Base-by-base conservation (phyloP, 2,329 filamentous ascomycete species). In the Trichophyton verrucosum region DNA sequence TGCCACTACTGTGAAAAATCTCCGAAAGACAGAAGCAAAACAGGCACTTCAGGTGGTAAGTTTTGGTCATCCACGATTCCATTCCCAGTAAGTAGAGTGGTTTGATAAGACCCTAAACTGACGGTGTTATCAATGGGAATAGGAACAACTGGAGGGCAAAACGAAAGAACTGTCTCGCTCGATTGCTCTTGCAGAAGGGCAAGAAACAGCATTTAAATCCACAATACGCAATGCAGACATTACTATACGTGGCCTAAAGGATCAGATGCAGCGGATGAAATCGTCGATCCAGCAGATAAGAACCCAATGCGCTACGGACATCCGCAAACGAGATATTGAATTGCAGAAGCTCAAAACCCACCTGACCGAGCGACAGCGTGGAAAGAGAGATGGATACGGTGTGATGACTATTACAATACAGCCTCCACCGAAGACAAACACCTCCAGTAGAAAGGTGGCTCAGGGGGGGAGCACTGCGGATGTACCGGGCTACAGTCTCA, bases 341-440 rank as follows among this genome's bases (percentile, higher is more conserved):
- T 86, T 97, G 65, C 88, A 95, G 65, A 85, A 86, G 46, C 78
- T 99, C 64, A 97, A 96, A 78, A 87, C 86, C 66, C 90, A 96
- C 70, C 80, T 97, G 64, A 81, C 84, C 2, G 89, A 94, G 60
- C 69, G 83, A 80, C 55, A 82, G 84, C 65, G 84, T 81, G 65
- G 80, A 81, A 68, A 71, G 67, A 82, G 57, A 77, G 84, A 68
- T 78, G 84, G 61, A 63, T 78, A 66, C 72, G 79, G 66, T 64
- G 73, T 71, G 70, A 83, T 68, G 72, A 82, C 65, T 70, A 79
- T 75, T 69, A 76, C 67, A 27, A 76, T 78, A 38, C 76, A 74
- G 51, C 75, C 76, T 13, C 66, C 72, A 15, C 70, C 69, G 30
- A 73, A 76, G 38, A 69, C 68, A 20, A 47, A 47, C 44, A 68